Evolutionary conservation across 495 filamentous ascomycete genomes (phyloP).

Genomic region (Trichoderma parareesei): DNA sequence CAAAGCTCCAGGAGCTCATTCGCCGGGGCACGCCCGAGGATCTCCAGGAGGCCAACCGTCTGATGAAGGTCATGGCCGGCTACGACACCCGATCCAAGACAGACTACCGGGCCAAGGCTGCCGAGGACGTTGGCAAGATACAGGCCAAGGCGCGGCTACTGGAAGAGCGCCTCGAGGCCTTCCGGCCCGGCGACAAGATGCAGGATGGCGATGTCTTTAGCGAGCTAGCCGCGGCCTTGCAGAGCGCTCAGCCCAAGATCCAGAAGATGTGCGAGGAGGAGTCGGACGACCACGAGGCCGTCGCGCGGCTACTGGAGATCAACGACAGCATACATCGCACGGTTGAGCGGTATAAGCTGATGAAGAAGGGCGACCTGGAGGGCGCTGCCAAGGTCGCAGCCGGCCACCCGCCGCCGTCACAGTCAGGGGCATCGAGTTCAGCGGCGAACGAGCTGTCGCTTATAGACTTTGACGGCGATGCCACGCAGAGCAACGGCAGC

Average conservation of each 20-base stretch:
- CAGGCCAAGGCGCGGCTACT: conserved; percentile 86
- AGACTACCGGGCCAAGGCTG: conserved; percentile 94
- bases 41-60: conserved; percentile 85
- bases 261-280: conserved; percentile 99
- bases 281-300: conserved; percentile 90
- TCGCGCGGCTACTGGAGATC: conserved; percentile 90
- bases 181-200: conserved; percentile 73
- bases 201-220: conserved; percentile 90
- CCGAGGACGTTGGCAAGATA: conserved; percentile 87
- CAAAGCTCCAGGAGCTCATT: conserved; percentile 95
- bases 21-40: conserved; percentile 85
- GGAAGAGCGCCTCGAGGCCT: conserved; percentile 84
- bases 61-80: conserved; percentile 99
- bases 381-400: conserved; percentile 77
- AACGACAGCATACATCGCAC: conserved; percentile 98
- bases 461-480: conserved; percentile 79
- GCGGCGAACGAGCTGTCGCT: conserved; percentile 81
- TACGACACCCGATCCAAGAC: conserved; percentile 92
- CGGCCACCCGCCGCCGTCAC: conserved; percentile 56
- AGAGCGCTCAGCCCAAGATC: conserved; percentile 95
- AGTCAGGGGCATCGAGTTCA: conserved; percentile 50
- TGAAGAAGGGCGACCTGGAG: conserved; percentile 89
- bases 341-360: conserved; percentile 84
- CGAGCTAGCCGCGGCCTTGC: conserved; percentile 85
- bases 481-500: conserved; percentile 45